phyloP scores from a whole-genome alignment of 495 filamentous ascomycete genomes.

The Pyrenula aspistea region DNA sequence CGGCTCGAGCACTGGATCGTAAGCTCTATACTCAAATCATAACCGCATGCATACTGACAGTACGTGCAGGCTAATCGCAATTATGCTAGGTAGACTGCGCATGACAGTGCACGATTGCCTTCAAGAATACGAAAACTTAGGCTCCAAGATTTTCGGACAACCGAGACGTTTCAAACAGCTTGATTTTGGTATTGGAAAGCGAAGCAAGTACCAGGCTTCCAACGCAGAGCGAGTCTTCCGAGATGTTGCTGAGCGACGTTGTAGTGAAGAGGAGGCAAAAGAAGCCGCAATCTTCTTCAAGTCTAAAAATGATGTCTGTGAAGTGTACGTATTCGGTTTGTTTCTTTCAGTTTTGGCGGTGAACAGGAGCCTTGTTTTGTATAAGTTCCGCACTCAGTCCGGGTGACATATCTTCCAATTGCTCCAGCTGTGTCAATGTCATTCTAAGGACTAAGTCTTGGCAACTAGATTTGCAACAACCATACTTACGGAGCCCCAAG shows the following conservation, averaged over 20 bases:
- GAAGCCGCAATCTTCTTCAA: conserved; percentile 1
- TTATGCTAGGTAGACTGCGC: conserved; percentile 10
- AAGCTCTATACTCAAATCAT: not conserved
- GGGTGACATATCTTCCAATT: too few relatives aligned
- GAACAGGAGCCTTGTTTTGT: too few relatives aligned
- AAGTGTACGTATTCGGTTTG: conserved; percentile 4
- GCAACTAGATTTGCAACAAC: not conserved
- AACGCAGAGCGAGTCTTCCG: conserved; percentile 3
- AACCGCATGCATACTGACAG: not conserved
- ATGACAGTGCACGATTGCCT: conserved; percentile 11
- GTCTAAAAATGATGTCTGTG: conserved; percentile 1
- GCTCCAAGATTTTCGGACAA: conserved; percentile 7
- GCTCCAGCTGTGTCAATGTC: too few relatives aligned
- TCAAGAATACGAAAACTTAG: conserved; percentile 6
- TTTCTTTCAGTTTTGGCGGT: too few relatives aligned
- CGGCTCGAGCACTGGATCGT: conserved; percentile 10
- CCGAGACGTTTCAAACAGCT: conserved; percentile 3
- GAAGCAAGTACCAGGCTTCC: conserved; percentile 4
- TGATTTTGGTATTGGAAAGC: not conserved
- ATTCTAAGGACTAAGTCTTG: not conserved
- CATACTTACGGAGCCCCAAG: not conserved
- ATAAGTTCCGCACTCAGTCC: too few relatives aligned
- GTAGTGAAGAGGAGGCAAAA: not conserved
- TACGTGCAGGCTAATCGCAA: conserved; percentile 7
- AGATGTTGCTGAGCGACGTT: conserved; percentile 6